Evolutionary conservation across 768 basidiomycete genomes (phyloP).

Genomic region (Calocybe indica): DNA sequence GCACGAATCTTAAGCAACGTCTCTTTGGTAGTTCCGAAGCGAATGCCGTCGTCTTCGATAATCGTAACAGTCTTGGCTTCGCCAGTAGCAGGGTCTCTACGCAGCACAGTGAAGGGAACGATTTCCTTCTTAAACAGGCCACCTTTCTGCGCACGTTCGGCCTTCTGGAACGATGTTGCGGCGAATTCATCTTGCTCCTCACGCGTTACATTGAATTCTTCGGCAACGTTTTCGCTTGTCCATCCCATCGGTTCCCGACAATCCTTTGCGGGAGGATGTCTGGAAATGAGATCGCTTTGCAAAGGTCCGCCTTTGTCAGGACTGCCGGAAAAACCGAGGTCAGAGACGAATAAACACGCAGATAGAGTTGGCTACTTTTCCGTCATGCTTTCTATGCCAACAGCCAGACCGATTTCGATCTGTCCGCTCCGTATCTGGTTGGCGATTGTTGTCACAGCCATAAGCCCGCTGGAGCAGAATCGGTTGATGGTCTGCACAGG

Average conservation of each 20-base stretch:
- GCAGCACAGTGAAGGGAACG: conserved; percentile 66
- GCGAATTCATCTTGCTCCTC: conserved; percentile 75
- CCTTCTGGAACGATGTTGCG: conserved; percentile 71
- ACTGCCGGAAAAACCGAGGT: conserved; percentile 26
- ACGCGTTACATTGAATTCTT: conserved; percentile 64
- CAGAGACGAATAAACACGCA: background rate
- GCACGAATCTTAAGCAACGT: conserved; percentile 55
- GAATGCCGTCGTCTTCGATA: conserved; percentile 71
- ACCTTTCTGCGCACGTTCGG: conserved; percentile 64
- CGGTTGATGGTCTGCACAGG: conserved; percentile 73
- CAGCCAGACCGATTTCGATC: conserved; percentile 72
- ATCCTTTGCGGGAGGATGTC: conserved; percentile 51
- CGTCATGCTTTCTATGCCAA: conserved; percentile 88
- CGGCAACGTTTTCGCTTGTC: conserved; percentile 84
- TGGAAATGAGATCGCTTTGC: conserved; percentile 57
- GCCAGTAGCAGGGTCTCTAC: conserved; percentile 51
- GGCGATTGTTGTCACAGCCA: conserved; percentile 72
- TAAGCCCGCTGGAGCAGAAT: conserved; percentile 83
- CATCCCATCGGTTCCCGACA: conserved; percentile 78
- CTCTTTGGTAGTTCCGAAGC: conserved; percentile 68
- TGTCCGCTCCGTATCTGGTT: conserved; percentile 76
- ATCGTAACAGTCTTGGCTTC: conserved; percentile 47
- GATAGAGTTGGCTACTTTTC: conserved; percentile 42
- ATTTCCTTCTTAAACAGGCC: conserved; percentile 69
- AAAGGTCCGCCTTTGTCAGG: conserved; percentile 57